phyloP scores from a whole-genome alignment of 352 stramenopile species.

The Globisporangium nagaii region DNA sequence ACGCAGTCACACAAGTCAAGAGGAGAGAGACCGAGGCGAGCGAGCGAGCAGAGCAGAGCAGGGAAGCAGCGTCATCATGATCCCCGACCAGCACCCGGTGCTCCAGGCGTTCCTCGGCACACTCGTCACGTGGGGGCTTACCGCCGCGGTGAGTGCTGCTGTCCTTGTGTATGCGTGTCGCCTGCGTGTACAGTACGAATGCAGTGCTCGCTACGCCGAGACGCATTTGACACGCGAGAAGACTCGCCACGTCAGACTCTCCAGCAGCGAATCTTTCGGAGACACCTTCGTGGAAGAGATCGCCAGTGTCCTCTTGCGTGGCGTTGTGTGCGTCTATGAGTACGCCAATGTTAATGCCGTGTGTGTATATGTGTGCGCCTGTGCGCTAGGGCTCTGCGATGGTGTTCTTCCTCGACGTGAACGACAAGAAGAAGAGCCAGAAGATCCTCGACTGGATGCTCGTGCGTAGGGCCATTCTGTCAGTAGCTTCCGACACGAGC shows the following conservation, averaged over 20 bases:
- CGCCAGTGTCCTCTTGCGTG: background rate
- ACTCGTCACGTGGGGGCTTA: constrained; percentile 82
- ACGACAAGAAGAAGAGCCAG: constrained; percentile 63
- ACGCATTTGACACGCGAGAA: too few species aligned
- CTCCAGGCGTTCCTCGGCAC: constrained; percentile 79
- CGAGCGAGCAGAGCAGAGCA: background rate
- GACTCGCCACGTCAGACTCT: constrained; percentile 2
- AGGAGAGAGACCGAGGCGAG: too few species aligned
- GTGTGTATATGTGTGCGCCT: background rate
- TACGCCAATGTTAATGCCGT: background rate
- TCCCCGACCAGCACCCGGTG: constrained; percentile 67
- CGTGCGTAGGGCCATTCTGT: constrained; percentile 18
- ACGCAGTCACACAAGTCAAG: background rate
- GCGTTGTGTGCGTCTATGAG: background rate
- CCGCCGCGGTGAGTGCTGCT: constrained; percentile 40
- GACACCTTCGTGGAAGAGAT: background rate
- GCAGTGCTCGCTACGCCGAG: too few species aligned
- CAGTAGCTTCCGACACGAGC: too few species aligned
- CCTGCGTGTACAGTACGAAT: too few species aligned
- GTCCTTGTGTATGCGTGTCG: background rate
- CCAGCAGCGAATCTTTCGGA: background rate
- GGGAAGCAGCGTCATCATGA: constrained; percentile 38
- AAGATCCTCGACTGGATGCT: constrained; percentile 84
- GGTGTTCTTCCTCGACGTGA: constrained; percentile 81
- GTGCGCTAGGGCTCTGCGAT: constrained; percentile 50